Base-by-base conservation (phyloP, 192 early-diverging fungal species). In the Backusella psychrophila region DNA sequence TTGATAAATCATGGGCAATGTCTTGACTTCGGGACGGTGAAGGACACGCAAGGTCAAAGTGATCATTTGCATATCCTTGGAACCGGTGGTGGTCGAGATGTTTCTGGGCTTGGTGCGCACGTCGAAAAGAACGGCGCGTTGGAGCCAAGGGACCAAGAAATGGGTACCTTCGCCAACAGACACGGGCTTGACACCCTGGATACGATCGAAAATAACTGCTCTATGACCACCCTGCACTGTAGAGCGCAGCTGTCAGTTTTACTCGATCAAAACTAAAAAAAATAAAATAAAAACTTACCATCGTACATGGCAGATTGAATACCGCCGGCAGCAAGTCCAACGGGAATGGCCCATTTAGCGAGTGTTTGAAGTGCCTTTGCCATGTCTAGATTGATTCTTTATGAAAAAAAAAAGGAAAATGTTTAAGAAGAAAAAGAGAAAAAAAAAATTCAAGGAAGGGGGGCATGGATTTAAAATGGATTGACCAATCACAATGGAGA, bases 61-160 rank as follows among this genome's bases (percentile, higher is more conserved):
- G 15, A 98, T 94, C 93, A 95, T 96, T 80, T 99, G 98, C 98
- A 99, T 98, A 83, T 99, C 98, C 88, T 96, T 97, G 66, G 97
- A 98, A 66, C 97, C 98, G n/a, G 98, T 99, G 1, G 95, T 98
- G 76, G 98, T 98, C 44, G 95, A 95, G 81, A 99, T 99, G 86
- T 98, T 93, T 77, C 98, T 92, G 59, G 98, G 98, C 77, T 92
- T 92, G 66, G 94, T 97, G 71, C 98, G 96, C 56, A 97, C 94
- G 81, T 99, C 98, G 73, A 91, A 97, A 66, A 92, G 79, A 52
- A 97, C 89, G 3, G 97, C 92, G 26, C 91, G 88, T 84, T 99
- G 98, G 66, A 97, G 87, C 95, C 96, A 98, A n/a, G 98, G 98
- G 29, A 99, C 82, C 73, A 98, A 89, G 80, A 99, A 98, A 84